Conservation (phyloP, 1,139 yeast species). For the Yamadazyma atlantica region DNA sequence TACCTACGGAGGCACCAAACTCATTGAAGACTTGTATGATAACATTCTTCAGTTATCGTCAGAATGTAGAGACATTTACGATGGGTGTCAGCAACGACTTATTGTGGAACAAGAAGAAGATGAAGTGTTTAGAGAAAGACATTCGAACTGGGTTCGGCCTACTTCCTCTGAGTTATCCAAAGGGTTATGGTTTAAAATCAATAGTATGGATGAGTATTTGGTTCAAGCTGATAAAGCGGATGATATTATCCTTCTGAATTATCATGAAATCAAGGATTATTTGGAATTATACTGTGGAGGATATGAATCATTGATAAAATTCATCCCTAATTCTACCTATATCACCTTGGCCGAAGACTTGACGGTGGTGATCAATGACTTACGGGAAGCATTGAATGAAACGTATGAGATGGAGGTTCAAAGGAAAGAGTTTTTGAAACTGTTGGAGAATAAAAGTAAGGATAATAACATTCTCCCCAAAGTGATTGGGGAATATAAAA, state of each 20-base stretch:
- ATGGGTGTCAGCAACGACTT: slow-evolving; percentile 49
- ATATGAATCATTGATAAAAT: slow-evolving; percentile 37
- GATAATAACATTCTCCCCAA: slow-evolving; percentile 53
- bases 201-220: slow-evolving; percentile 49
- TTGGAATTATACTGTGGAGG: slow-evolving; percentile 48
- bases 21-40: slow-evolving; percentile 41
- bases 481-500: slow-evolving; percentile 47
- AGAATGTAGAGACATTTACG: slow-evolving; percentile 37
- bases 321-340: slow-evolving; percentile 51
- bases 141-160: slow-evolving; percentile 56
- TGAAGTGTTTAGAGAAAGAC: slow-evolving; percentile 47
- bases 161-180: slow-evolving; percentile 39
- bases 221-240: slow-evolving; percentile 67
- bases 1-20: slow-evolving; percentile 52
- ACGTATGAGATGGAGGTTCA: slow-evolving; percentile 26
- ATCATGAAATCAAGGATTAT: slow-evolving; percentile 39
- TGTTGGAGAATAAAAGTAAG: slow-evolving; percentile 44
- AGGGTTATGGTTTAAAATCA: slow-evolving; percentile 37
- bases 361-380: slow-evolving; percentile 34
- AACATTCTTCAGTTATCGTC: slow-evolving; percentile 46
- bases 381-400: slow-evolving; percentile 38
- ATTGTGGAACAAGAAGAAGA: slow-evolving; percentile 58
- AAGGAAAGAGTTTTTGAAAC: slow-evolving; percentile 40
- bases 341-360: slow-evolving; percentile 42
- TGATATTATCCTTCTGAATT: slow-evolving; percentile 43